These are phyloP conservation scores for Haematococcus lacustris DNA, from an alignment of 139 green algal genomes.

Conservation along the genomic window DNA sequence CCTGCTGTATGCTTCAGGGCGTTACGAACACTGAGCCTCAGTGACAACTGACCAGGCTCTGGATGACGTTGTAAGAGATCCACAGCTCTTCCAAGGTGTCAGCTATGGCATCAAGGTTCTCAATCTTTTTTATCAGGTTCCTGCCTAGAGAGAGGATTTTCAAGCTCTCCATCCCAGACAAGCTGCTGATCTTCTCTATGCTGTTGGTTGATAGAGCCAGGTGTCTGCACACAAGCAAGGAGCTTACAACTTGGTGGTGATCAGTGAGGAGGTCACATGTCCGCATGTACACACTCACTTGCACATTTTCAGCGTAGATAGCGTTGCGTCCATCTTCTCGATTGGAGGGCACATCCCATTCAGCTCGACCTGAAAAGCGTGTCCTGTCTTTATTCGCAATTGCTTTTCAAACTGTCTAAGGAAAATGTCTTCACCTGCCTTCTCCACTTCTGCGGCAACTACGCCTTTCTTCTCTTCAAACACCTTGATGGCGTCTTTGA, in stretches of 20 bases:
- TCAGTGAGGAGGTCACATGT: neutral
- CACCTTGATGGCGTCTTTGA: slow-evolving; percentile 81
- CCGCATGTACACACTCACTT: slow-evolving; percentile 32
- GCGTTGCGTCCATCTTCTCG: slow-evolving; percentile 84
- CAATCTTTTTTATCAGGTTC: slow-evolving; percentile 93
- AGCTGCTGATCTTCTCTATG: slow-evolving; percentile 85
- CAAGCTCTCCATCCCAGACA: slow-evolving; percentile 73
- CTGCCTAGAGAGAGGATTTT: slow-evolving; percentile 77
- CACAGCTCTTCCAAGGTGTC: slow-evolving; percentile 89
- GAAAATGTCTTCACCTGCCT: too few relatives aligned
- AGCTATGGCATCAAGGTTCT: slow-evolving; percentile 82
- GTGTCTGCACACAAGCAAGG: slow-evolving; percentile 44
- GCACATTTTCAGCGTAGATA: slow-evolving; percentile 79
- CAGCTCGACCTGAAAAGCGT: slow-evolving; percentile 64
- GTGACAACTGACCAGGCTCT: slow-evolving; percentile 60
- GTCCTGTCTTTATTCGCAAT: neutral
- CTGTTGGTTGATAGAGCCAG: slow-evolving; percentile 90
- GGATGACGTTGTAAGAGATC: slow-evolving; percentile 90
- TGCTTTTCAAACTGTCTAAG: too few relatives aligned
- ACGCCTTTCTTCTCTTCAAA: slow-evolving; percentile 63
- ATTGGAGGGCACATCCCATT: slow-evolving; percentile 74
- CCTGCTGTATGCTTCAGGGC: neutral
- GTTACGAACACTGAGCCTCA: neutral
- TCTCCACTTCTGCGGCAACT: slow-evolving; percentile 56
- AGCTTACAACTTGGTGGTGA: neutral